Evolutionary conservation across 2,329 filamentous ascomycete species (phyloP), one percentile per base, ranked within the genome.

Genomic region (Colletotrichum liriopes): DNA sequence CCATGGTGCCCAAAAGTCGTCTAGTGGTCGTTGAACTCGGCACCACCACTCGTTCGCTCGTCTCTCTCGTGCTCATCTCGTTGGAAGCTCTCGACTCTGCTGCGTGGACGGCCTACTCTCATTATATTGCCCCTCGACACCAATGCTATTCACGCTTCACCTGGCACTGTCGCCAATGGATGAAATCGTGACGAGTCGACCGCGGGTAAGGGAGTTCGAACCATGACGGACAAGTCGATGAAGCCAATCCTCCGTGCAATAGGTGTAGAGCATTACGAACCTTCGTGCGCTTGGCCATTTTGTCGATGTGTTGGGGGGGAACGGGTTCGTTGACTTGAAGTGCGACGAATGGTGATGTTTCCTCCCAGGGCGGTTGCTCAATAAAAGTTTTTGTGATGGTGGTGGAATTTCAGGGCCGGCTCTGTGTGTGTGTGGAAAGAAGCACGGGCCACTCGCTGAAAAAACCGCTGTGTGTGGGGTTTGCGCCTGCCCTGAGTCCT

Each of bases 211-310:
- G 45, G 12, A 37, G 16, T 23, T 49, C 68, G 69, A 60, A 35
- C 45, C 51, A 59, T 49, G 54, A 55, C 55, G 54, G n/a, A 35
- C 20, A 52, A 51, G 26, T 68, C 55, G 72, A 73, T 43, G 69
- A 68, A 59, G 65, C 59, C 65, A 65, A 23, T 65, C 29, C 45
- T 65, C 60, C 54, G 23, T 20, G 41, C 16, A 18, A 41, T 56
- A 60, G 51, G 52, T 71, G 52, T 20, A 68, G 63, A 73, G 54
- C 32, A 51, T 39, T 60, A 74, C 73, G 71, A 73, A 74, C 73
- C 73, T 85, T 97, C 79, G 94, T 97, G 90, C 94, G 92, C 92
- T 96, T 96, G 86, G 94, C 94, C 93, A 96, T 96, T 87, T 92
- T 94, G 90, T 85, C 86, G 84, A 75, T 81, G 77, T 76, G 72